These are phyloP conservation scores for Neofusicoccum ribis DNA, from an alignment of 2,329 filamentous ascomycete species.

Conservation along the genomic window DNA sequence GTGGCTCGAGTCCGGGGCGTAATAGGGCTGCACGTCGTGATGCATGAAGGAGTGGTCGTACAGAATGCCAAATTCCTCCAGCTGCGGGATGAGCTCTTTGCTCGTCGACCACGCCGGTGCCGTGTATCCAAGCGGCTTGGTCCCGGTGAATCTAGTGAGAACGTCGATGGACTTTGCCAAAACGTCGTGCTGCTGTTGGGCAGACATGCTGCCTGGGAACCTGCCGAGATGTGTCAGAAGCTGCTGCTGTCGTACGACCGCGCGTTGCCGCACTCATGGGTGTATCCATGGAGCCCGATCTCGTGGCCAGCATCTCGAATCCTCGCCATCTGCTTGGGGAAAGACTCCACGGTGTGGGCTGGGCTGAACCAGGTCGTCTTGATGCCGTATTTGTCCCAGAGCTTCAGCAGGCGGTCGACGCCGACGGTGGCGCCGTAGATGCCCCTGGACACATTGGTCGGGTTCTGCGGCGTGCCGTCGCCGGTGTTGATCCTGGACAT, in stretches of 20 bases:
- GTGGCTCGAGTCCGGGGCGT: conserved; percentile 29
- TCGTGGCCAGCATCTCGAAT: conserved; percentile 46
- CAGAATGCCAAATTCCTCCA: conserved; percentile 45
- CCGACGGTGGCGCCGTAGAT: conserved; percentile 45
- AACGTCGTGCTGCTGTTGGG: conserved; percentile 39
- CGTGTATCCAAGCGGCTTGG: conserved; percentile 45
- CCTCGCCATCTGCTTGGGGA: conserved; percentile 51
- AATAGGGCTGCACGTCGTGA: conserved; percentile 48
- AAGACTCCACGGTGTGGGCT: conserved; percentile 48
- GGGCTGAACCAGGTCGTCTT: conserved; percentile 46
- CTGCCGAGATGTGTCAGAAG: background rate
- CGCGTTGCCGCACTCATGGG: conserved; percentile 36
- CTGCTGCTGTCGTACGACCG: conserved; percentile 23
- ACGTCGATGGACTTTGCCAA: conserved; percentile 42
- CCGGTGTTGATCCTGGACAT: conserved; percentile 42
- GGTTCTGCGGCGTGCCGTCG: conserved; percentile 37
- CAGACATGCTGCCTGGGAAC: background rate
- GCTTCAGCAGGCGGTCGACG: conserved; percentile 41
- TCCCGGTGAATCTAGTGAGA: conserved; percentile 40
- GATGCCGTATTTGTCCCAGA: conserved; percentile 45
- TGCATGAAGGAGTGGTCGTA: conserved; percentile 54
- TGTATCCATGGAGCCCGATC: conserved; percentile 44
- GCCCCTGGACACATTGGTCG: conserved; percentile 42
- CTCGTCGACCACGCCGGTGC: conserved; percentile 46
- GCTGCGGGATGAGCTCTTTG: conserved; percentile 39